Percentiles rank a stretch among this genome's conserved stretches.
Evolutionary conservation across 2,329 filamentous ascomycete genomes (phyloP).

Genomic region (Hymenoscyphus linearis): DNA sequence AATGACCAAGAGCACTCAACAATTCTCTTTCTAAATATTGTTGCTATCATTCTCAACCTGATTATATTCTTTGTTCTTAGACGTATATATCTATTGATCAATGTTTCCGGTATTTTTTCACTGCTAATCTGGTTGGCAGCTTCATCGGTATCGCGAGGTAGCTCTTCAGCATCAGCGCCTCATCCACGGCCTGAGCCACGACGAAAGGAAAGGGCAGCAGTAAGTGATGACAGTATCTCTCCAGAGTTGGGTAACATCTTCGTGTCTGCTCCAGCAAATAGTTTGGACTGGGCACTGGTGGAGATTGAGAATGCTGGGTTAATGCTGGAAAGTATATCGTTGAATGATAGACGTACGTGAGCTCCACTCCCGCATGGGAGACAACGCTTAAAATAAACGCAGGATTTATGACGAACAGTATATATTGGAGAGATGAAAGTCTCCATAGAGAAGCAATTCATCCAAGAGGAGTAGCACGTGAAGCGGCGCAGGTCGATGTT

Average conservation of each 20-base stretch:
- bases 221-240: slow-evolving; percentile 5
- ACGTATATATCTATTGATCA: no score
- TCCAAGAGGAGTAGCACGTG: slow-evolving; percentile 7
- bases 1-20: no score
- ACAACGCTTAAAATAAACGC: background rate
- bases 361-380: background rate
- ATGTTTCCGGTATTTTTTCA: background rate
- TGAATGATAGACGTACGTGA: slow-evolving; percentile 10
- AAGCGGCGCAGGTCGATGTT: slow-evolving; percentile 9
- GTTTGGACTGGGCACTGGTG: slow-evolving; percentile 11
- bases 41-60: no score
- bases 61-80: no score
- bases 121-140: background rate
- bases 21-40: no score
- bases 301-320: slow-evolving; percentile 10
- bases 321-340: slow-evolving; percentile 11
- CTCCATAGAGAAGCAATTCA: slow-evolving; percentile 9
- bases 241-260: slow-evolving; percentile 11
- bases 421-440: slow-evolving; percentile 9
- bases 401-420: slow-evolving; percentile 13
- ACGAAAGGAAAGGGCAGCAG: background rate
- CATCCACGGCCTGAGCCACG: background rate
- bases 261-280: slow-evolving; percentile 7
- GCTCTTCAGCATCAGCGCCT: slow-evolving; percentile 2
- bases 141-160: slow-evolving; percentile 1